Evolutionary conservation across 2,329 filamentous ascomycete species (phyloP).

Genomic region (Aspergillus sp.): DNA sequence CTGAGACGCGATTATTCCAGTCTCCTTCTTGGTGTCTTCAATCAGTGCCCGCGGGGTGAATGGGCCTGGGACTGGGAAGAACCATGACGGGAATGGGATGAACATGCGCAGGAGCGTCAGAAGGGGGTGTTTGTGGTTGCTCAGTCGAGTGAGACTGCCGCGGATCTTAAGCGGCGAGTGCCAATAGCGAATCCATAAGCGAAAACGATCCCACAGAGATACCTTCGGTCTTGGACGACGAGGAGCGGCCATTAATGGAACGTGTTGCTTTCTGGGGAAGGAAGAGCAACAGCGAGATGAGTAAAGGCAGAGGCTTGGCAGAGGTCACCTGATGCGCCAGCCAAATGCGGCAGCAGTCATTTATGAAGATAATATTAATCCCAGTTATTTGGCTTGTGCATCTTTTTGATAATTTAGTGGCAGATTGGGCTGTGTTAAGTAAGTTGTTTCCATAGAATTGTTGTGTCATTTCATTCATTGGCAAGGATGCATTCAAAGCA

Average conservation of each 20-base stretch:
- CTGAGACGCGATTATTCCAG: constrained; percentile 6
- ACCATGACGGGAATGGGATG: constrained; percentile 26
- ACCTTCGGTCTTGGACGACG: constrained; percentile 14
- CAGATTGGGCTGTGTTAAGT: too few relatives aligned
- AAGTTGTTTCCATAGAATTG: too few relatives aligned
- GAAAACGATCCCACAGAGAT: constrained; percentile 15
- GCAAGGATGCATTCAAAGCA: too few relatives aligned
- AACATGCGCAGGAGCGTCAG: constrained; percentile 23
- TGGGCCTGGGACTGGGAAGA: constrained; percentile 23
- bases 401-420: too few relatives aligned
- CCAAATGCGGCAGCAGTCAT: too few relatives aligned
- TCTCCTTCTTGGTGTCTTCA: constrained; percentile 13
- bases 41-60: constrained; percentile 16
- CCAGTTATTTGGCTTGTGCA: too few relatives aligned
- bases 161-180: constrained; percentile 22
- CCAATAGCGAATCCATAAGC: constrained; percentile 16
- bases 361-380: too few relatives aligned
- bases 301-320: too few relatives aligned
- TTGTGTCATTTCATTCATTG: too few relatives aligned
- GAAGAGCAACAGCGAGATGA: too few relatives aligned
- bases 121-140: constrained; percentile 19
- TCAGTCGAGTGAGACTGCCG: constrained; percentile 21
- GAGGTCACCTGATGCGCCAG: too few relatives aligned
- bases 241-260: not conserved
- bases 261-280: not conserved